Percentiles rank a stretch among this genome's conserved stretches.
Conservation (phyloP, 2,329 filamentous ascomycete genomes). For the Nemania sp. region DNA sequence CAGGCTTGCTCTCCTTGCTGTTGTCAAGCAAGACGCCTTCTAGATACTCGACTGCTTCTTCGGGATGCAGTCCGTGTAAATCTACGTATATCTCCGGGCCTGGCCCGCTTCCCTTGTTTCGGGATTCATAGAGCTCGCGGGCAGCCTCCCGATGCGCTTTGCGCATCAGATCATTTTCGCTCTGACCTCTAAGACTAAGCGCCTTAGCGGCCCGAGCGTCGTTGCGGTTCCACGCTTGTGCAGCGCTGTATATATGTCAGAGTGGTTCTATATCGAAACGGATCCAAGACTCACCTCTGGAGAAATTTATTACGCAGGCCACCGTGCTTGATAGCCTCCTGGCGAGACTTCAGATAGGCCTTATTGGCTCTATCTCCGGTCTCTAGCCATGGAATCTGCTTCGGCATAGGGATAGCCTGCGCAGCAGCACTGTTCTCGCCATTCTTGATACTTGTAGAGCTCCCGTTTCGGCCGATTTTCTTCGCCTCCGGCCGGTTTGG, state of each 20-base stretch:
- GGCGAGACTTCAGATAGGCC: slow-evolving; percentile 90
- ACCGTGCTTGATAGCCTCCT: slow-evolving; percentile 96
- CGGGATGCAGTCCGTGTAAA: slow-evolving; percentile 95
- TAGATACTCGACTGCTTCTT: slow-evolving; percentile 94
- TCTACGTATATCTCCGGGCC: slow-evolving; percentile 86
- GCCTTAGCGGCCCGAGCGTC: slow-evolving; percentile 96
- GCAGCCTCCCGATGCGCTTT: slow-evolving; percentile 96
- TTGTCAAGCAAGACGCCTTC: slow-evolving; percentile 87
- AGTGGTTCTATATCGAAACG: background rate
- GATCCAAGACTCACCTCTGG: slow-evolving; percentile 68
- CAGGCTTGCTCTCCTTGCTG: slow-evolving; percentile 68
- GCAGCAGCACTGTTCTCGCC: slow-evolving; percentile 81
- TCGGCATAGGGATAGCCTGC: slow-evolving; percentile 81
- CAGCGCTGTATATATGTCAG: slow-evolving; percentile 63
- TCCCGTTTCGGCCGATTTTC: slow-evolving; percentile 65
- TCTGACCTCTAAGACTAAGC: slow-evolving; percentile 88
- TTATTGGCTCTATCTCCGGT: slow-evolving; percentile 90
- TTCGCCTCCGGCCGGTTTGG: slow-evolving; percentile 62
- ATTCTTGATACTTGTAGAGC: slow-evolving; percentile 63
- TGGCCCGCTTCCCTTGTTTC: slow-evolving; percentile 69
- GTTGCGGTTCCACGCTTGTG: slow-evolving; percentile 98
- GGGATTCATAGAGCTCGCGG: slow-evolving; percentile 87
- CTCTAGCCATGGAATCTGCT: slow-evolving; percentile 95
- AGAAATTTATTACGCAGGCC: slow-evolving; percentile 96
- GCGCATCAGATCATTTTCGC: slow-evolving; percentile 95